A percentile compares a stretch with the other conserved stretches of the same genome.
These are phyloP conservation scores for Solanum medicagineum DNA, from an alignment of 257 asterid species.

Conservation along the genomic window DNA sequence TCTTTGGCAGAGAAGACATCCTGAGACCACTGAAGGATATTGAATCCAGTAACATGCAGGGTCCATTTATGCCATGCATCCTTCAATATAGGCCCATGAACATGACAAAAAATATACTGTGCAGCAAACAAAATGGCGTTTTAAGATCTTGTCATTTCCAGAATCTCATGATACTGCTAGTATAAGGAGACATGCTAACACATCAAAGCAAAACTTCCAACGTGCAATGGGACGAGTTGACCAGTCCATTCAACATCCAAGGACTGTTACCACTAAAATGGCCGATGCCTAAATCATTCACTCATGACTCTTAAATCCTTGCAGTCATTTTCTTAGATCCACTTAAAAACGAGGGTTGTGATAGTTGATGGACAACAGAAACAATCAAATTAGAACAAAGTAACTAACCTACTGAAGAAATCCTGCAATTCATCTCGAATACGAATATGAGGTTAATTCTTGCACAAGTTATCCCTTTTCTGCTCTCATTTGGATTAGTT, in stretches of 20 bases:
- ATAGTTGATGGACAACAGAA: not conserved
- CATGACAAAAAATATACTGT: constrained; percentile 36
- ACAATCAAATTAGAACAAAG: not conserved
- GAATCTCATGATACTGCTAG: not conserved
- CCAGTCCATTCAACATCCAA: not conserved
- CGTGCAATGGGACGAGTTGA: not conserved
- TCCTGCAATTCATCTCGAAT: not conserved
- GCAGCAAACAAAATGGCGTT: constrained; percentile 9
- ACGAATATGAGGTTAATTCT: not conserved
- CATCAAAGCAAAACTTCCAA: not conserved
- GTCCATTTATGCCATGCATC: constrained; percentile 39
- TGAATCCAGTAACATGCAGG: constrained; percentile 30
- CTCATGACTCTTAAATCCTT: not conserved
- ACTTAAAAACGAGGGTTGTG: not conserved
- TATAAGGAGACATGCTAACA: not conserved
- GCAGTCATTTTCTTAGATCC: not conserved
- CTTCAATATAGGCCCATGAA: constrained; percentile 30
- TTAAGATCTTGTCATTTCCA: constrained; percentile 3
- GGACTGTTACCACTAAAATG: not conserved
- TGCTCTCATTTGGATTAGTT: not conserved
- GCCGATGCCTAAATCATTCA: not conserved
- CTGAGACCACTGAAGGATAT: constrained; percentile 33
- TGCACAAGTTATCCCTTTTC: not conserved
- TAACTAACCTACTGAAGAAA: not conserved
- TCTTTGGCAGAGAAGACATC: constrained; percentile 28